Evolutionary conservation across 2,329 filamentous ascomycete species (phyloP), one percentile per base, ranked within the genome.

Genomic region (Microdochium paspali): DNA sequence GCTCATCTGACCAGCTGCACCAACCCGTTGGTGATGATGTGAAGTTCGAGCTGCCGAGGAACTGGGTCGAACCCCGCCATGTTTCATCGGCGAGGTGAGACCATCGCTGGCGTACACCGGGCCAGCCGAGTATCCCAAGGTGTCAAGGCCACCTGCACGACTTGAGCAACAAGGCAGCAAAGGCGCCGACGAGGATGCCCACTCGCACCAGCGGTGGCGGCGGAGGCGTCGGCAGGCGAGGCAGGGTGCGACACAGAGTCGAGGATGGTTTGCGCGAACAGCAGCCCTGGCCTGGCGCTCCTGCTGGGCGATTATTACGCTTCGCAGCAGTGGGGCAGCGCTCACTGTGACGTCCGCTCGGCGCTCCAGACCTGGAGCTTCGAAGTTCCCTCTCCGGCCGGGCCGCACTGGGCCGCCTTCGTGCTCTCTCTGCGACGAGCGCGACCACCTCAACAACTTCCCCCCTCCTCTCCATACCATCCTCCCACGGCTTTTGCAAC

Each of bases 381-480:
- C 12, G n/a, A n/a, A n/a, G n/a, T n/a, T n/a, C 35, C 35, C 23
- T 9, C n/a, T 40, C 35, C 35, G 35, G 35, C 10, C 35, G n/a
- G 35, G 35, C 35, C 35, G 35, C 35, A 40, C 18, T 7, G 18
- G 5, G 6, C 15, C 35, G 6, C 18, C 35, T 20, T 21, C 35
- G 35, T 40, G 35, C 35, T n/a, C n/a, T n/a, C n/a, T n/a, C n/a
- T 20, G 18, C 18, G 35, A 21, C 15, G 13, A 40, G 35, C 35
- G 35, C 35, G 35, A 18, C 15, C 35, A 40, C 13, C 46, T 24
- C 47, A 20, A 44, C 24, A 43, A 46, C 47, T 49, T 42, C 47
- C 44, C 32, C 47, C 42, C n/a, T n/a, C 26, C 45, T n/a, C 24
- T 31, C 23, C 12, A 9, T 35, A n/a, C 44, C 25, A 30, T 21